phyloP scores from a whole-genome alignment of 352 stramenopile species.

The Globisporangium alternatum region DNA sequence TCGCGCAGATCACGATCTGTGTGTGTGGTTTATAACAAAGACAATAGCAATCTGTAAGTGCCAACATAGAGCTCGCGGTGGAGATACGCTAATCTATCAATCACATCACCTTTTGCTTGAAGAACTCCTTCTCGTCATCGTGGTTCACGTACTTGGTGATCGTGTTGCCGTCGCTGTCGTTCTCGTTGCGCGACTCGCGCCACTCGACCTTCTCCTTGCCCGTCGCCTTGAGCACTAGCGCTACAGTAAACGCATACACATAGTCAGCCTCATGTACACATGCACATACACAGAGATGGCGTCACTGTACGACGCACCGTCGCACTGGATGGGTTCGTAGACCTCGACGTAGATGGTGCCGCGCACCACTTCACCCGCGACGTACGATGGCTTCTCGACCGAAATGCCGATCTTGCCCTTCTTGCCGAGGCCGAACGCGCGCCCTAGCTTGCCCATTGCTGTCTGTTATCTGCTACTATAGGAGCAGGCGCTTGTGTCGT shows the following conservation, averaged over 20 bases:
- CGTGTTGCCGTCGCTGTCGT: slow-evolving; percentile 32
- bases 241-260: slow-evolving; percentile 20
- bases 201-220: slow-evolving; percentile 74
- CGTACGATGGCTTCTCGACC: slow-evolving; percentile 56
- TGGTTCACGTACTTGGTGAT: slow-evolving; percentile 25
- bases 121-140: slow-evolving; percentile 51
- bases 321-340: slow-evolving; percentile 55
- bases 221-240: slow-evolving; percentile 56
- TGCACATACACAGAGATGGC: not conserved
- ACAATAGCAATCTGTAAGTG: not conserved
- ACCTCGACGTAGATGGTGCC: slow-evolving; percentile 55
- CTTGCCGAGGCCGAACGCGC: slow-evolving; percentile 50
- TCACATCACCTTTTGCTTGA: slow-evolving; percentile 65
- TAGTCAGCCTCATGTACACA: not conserved
- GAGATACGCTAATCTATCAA: not conserved
- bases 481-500: not conserved
- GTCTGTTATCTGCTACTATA: not conserved
- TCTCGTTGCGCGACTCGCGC: slow-evolving; percentile 32
- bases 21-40: not conserved
- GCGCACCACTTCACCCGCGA: slow-evolving; percentile 53
- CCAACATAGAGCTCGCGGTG: not conserved
- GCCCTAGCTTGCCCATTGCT: slow-evolving; percentile 47
- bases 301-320: slow-evolving; percentile 29
- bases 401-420: slow-evolving; percentile 63
- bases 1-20: slow-evolving; percentile 47